Conservation (phyloP, 192 early-diverging fungal genomes). For the Mortierella alpina region DNA sequence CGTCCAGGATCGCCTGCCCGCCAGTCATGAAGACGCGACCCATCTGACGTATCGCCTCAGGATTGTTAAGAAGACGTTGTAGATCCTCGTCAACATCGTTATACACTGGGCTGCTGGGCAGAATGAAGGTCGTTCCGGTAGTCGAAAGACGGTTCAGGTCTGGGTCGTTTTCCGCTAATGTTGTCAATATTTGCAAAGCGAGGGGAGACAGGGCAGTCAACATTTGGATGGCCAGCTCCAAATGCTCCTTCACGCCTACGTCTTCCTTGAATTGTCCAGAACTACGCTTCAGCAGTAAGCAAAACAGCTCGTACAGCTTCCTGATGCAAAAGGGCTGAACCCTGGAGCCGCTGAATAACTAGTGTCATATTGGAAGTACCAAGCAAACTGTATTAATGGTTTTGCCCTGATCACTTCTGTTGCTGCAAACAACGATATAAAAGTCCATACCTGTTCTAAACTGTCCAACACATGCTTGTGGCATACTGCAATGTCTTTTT, state of each 20-base stretch:
- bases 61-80: conserved; percentile 5
- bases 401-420: no score
- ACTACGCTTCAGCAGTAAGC: background rate
- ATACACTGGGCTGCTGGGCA: background rate
- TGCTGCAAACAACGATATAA: no score
- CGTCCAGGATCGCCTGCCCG: conserved; percentile 9
- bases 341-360: background rate
- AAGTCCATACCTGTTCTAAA: conserved; percentile 8
- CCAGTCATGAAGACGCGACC: conserved; percentile 17
- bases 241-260: background rate
- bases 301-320: conserved; percentile 29
- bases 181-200: background rate
- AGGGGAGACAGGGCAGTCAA: background rate
- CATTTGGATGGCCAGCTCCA: conserved; percentile 1
- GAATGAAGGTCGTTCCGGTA: conserved; percentile 11
- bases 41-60: conserved; percentile 28
- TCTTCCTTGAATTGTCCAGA: background rate
- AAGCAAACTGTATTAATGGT: background rate
- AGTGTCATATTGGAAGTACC: background rate
- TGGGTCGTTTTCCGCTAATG: conserved; percentile 3
- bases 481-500: background rate
- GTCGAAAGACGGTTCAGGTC: conserved; percentile 13
- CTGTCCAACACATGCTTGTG: conserved; percentile 4
- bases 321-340: background rate
- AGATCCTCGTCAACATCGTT: background rate